Percentiles rank a stretch among this genome's conserved stretches.
Evolutionary conservation across 2,329 filamentous ascomycete genomes (phyloP).

Genomic region (Lasiodiplodia hormozganensis): DNA sequence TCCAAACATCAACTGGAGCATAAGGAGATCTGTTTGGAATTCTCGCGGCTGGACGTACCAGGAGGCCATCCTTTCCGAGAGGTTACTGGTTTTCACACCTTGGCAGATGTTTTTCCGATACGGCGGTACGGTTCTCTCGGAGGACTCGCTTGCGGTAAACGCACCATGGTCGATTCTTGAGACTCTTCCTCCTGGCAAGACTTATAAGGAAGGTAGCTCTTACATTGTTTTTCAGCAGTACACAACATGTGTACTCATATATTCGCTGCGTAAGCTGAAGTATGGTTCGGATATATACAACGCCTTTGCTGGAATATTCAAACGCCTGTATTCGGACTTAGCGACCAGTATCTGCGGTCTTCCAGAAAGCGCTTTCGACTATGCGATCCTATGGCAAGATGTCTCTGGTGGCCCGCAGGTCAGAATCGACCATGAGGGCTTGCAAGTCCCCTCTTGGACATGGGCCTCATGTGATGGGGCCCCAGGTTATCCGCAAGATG

Average conservation of each 20-base stretch:
- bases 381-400: background rate
- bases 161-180: background rate
- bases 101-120: background rate
- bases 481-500: fast-evolving
- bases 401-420: fast-evolving
- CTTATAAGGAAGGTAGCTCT: background rate
- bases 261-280: background rate
- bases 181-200: background rate
- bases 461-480: background rate
- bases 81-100: background rate
- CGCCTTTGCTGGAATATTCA: constrained; percentile 5
- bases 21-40: too few species aligned
- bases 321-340: background rate
- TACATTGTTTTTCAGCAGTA: too few species aligned
- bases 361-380: background rate
- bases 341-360: background rate
- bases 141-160: background rate
- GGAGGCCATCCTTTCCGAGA: background rate
- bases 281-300: constrained; percentile 17
- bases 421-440: background rate
- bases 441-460: background rate
- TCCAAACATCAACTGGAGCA: background rate
- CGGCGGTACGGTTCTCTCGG: background rate
- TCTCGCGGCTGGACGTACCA: too few species aligned
- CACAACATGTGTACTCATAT: fast-evolving